Evolutionary conservation across 768 basidiomycete species (phyloP).

Genomic region (Amanita jacksonii): DNA sequence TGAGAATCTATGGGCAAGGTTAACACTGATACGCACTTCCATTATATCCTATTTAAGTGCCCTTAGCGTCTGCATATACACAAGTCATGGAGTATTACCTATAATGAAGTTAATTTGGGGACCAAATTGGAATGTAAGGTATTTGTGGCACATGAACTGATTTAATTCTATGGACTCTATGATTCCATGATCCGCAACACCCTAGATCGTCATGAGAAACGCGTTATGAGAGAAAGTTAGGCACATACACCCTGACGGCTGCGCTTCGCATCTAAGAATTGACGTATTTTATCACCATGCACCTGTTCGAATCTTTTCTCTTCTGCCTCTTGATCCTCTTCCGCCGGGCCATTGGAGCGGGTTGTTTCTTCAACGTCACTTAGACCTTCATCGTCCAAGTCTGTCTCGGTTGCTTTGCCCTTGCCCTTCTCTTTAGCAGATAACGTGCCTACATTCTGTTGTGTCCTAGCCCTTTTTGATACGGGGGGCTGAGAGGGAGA

Average conservation of each 20-base stretch:
- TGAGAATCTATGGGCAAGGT: not conserved
- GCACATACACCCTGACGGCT: slow-evolving; percentile 37
- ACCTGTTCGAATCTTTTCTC: slow-evolving; percentile 60
- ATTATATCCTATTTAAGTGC: slow-evolving; percentile 57
- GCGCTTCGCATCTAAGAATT: slow-evolving; percentile 39
- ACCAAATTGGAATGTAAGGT: slow-evolving; percentile 75
- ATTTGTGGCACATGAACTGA: slow-evolving; percentile 95
- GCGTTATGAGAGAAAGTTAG: slow-evolving; percentile 1
- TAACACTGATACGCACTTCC: slow-evolving; percentile 55
- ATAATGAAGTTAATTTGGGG: slow-evolving; percentile 97
- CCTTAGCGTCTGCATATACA: not conserved
- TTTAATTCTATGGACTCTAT: slow-evolving; percentile 80
- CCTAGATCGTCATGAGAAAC: slow-evolving; percentile 33
- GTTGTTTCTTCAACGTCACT: slow-evolving; percentile 17
- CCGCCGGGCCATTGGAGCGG: slow-evolving; percentile 19
- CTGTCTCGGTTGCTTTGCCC: slow-evolving; percentile 22
- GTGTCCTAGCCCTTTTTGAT: slow-evolving; percentile 23
- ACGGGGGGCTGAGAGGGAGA: slow-evolving; percentile 16
- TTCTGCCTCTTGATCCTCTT: slow-evolving; percentile 40
- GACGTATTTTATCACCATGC: slow-evolving; percentile 46
- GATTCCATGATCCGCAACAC: slow-evolving; percentile 78
- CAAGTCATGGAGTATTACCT: slow-evolving; percentile 33
- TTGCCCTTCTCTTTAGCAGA: slow-evolving; percentile 20
- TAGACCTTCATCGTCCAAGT: slow-evolving; percentile 19
- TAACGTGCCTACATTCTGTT: slow-evolving; percentile 16